These are phyloP conservation scores for Populus hybrid DNA, from an alignment of 441 rosid species.

Conservation along the genomic window DNA sequence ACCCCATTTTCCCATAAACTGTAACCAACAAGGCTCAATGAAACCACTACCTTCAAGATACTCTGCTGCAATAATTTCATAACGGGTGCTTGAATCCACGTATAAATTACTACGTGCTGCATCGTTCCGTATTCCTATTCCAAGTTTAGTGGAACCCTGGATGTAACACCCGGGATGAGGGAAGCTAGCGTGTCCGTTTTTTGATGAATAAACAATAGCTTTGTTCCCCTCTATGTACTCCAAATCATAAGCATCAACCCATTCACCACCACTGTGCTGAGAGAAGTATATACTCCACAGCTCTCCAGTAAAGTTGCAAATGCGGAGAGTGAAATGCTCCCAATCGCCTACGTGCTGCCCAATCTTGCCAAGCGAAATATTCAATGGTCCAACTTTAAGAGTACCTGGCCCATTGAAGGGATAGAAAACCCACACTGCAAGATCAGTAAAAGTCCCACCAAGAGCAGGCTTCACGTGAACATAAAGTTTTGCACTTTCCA, in stretches of 20 bases:
- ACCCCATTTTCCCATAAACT: too few species aligned
- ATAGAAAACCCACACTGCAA: constrained; percentile 83
- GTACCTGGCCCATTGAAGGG: constrained; percentile 75
- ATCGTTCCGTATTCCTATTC: constrained; percentile 77
- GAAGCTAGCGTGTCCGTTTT: constrained; percentile 70
- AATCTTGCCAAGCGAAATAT: constrained; percentile 42
- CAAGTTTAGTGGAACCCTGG: constrained; percentile 63
- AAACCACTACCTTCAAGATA: constrained; percentile 29
- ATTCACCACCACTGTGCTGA: constrained; percentile 64
- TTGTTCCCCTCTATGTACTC: constrained; percentile 65
- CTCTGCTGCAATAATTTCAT: constrained; percentile 68
- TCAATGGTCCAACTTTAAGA: constrained; percentile 22
- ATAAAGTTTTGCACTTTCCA: constrained; percentile 68
- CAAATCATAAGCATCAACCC: constrained; percentile 66
- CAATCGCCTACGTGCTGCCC: constrained; percentile 93
- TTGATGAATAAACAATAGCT: constrained; percentile 63
- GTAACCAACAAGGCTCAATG: too few species aligned
- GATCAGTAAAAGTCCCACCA: constrained; percentile 78
- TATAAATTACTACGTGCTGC: constrained; percentile 42
- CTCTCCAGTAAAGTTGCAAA: constrained; percentile 74
- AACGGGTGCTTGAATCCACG: constrained; percentile 59
- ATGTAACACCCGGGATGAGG: constrained; percentile 65
- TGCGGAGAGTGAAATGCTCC: constrained; percentile 83
- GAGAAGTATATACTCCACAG: constrained; percentile 31
- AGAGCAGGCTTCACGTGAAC: constrained; percentile 72